Evolutionary conservation across 2,329 filamentous ascomycete species (phyloP).

Genomic region (Colletotrichum ledebouriae): DNA sequence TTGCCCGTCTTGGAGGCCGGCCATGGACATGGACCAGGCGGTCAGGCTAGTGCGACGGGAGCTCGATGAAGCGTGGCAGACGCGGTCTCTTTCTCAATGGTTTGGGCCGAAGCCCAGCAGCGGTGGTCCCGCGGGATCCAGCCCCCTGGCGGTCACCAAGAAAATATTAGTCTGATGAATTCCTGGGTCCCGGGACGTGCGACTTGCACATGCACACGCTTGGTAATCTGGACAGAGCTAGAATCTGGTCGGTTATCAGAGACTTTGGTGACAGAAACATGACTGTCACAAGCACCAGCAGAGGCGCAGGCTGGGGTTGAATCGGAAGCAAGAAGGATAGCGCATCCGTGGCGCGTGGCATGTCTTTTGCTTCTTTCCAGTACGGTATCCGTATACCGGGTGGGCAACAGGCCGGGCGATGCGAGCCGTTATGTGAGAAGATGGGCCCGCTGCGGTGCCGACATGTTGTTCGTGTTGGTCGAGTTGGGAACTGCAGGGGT

Average conservation of each 20-base stretch:
- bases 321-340: conserved; percentile 1
- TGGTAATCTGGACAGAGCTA: conserved; percentile 13
- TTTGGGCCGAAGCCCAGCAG: conserved; percentile 2
- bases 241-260: conserved; percentile 26
- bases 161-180: not conserved
- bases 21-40: conserved; percentile 19
- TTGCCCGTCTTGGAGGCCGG: conserved; percentile 9
- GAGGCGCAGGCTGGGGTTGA: not conserved
- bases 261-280: conserved; percentile 36
- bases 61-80: conserved; percentile 8
- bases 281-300: conserved; percentile 37
- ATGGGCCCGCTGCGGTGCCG: conserved; percentile 35
- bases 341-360: not conserved
- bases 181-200: not conserved
- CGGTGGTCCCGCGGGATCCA: conserved; percentile 22
- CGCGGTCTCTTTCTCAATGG: conserved; percentile 8
- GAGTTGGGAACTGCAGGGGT: conserved; percentile 18
- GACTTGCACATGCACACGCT: conserved; percentile 26
- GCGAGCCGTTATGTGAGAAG: conserved; percentile 7
- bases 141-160: not conserved
- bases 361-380: conserved; percentile 11
- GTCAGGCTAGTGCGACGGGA: conserved; percentile 14
- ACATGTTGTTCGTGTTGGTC: conserved; percentile 9
- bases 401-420: conserved; percentile 21
- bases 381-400: conserved; percentile 23